Base-by-base conservation (phyloP, 2,329 filamentous ascomycete species). In the Myriosclerotinia duriaeana region DNA sequence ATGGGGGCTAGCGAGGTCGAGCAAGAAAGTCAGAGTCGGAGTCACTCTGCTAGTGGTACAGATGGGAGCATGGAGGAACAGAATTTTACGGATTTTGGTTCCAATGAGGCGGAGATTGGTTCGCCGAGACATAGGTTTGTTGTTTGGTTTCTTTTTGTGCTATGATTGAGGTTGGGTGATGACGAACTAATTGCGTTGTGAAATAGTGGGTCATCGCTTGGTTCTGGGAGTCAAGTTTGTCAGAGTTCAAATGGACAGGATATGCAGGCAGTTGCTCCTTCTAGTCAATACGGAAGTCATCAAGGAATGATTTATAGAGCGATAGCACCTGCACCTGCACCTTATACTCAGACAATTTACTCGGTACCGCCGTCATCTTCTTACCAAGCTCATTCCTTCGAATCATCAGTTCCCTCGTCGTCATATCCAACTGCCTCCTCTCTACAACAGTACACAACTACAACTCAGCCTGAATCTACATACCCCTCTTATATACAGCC, bases 31-130 rank as follows among this genome's bases (percentile, higher is more conserved):
- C 44, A 30, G 22, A 30, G 6, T 30, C 22, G 6, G 8, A 38
- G 30, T 38, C 44, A 60, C 12, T 46, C 15, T 17, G 6, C 55
- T 42, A 6, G n/a, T 14, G 15, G n/a, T 40, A 14, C 56, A 60
- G 50, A 5, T 20, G 15, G 15, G 15, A 15, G 8, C 38, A 63
- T 66, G 65, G 65, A 63, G 20, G 64, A 60, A 38, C 48, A 65
- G 12, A 44, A 38, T n/a, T 46, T 46, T 2, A 30, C 52, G 26
- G 65, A 64, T 22, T 26, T 30, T 14, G 36, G 22, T 30, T 66
- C 65, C 3, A 66, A 44, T 40, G 50, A 12, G 15, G 58, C 65
- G 1, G 64, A 65, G 20, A 4, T 52, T 53, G 64, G 48, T 12
- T 61, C 64, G 3, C 40, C 55, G 5, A 56, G 58, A 12, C 38